Base-by-base conservation (phyloP, 805 yeast genomes). In the Kazachstania taianensis region DNA sequence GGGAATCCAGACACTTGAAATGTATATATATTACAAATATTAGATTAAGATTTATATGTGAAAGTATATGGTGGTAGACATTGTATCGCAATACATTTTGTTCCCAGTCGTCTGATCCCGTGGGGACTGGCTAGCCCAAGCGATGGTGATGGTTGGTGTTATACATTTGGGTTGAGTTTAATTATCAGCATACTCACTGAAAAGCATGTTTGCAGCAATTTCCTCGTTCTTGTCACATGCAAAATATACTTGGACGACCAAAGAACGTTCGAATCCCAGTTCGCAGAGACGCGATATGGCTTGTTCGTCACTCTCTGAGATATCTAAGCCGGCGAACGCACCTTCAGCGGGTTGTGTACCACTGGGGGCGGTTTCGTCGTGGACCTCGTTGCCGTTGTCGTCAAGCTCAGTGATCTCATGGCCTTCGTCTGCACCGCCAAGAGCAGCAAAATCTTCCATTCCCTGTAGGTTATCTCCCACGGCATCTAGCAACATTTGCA, bases 181-280 rank as follows among this genome's bases (percentile, higher is more conserved):
- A 14, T 37, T 30, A 35, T 62, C 64, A 33, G 64, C 63, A 36
- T 71, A 73, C 41, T 72, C 79, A 52, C 70, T 72, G 53, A 92
- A 82, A 49, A 92, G 68, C 53, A 85, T 74, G 64, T 92, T 92
- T 16, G 97, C 98, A 29, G 98, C 86, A 51, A 84, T 73, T 66
- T 89, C 96, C 65, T 92, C 98, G 62, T 92, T 85, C 65, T 86
- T 89, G 53, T 92, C 98, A 62, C 98, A 92, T 28, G 97, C 97
- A 70, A 92, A 78, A 65, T 84, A 92, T 20, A 94, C 94, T 65
- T 87, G 95, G 41, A 86, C 75, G 30, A 83, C 98, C 39, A 81
- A 66, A 47, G 78, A 71, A 47, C 95, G 73, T 46, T 85, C 95
- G 52, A 92, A 92, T 0, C 98, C 98, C 45, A 92, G 69, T 60